Percentiles rank a stretch among this genome's conserved stretches.
phyloP scores from a whole-genome alignment of 1,284 basidiomycete genomes.

The Amylostereum areolatum region DNA sequence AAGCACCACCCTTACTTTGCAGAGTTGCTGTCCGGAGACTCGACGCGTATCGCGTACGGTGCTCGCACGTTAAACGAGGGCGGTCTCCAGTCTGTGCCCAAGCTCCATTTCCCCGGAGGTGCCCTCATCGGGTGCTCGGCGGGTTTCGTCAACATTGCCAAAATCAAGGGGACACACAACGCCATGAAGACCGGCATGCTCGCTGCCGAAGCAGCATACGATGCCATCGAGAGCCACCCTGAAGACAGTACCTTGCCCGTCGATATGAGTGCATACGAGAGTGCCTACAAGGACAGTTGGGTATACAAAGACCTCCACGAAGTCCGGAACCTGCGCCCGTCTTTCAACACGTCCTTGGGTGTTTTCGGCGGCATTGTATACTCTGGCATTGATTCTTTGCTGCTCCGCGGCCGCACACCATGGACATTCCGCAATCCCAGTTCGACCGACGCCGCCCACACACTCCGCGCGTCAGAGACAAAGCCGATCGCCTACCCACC shows the following conservation, averaged over 20 bases:
- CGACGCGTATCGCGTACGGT: constrained; percentile 83
- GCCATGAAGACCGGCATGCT: constrained; percentile 99
- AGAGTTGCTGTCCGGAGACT: constrained; percentile 70
- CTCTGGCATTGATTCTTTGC: constrained; percentile 83
- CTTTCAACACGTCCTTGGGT: constrained; percentile 84
- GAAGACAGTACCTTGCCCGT: constrained; percentile 26
- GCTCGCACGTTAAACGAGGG: constrained; percentile 93
- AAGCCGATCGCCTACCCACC: constrained; percentile 87
- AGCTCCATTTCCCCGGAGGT: constrained; percentile 92
- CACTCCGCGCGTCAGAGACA: constrained; percentile 62
- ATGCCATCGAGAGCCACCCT: constrained; percentile 40
- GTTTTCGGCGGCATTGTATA: constrained; percentile 88
- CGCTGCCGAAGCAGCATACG: constrained; percentile 85
- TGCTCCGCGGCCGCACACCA: constrained; percentile 84
- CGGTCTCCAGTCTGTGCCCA: constrained; percentile 90
- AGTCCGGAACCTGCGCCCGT: constrained; percentile 90
- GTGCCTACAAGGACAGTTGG: constrained; percentile 76
- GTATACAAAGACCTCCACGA: constrained; percentile 86
- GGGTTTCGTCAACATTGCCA: constrained; percentile 94
- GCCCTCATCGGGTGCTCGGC: constrained; percentile 95
- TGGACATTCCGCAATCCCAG: constrained; percentile 84
- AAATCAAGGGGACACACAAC: constrained; percentile 99
- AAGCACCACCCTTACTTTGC: constrained; percentile 96
- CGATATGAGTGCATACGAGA: constrained; percentile 79
- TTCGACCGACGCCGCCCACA: constrained; percentile 68